These are phyloP conservation scores for Diaporthe vexans DNA, from an alignment of 2,329 filamentous ascomycete species.

Conservation along the genomic window DNA sequence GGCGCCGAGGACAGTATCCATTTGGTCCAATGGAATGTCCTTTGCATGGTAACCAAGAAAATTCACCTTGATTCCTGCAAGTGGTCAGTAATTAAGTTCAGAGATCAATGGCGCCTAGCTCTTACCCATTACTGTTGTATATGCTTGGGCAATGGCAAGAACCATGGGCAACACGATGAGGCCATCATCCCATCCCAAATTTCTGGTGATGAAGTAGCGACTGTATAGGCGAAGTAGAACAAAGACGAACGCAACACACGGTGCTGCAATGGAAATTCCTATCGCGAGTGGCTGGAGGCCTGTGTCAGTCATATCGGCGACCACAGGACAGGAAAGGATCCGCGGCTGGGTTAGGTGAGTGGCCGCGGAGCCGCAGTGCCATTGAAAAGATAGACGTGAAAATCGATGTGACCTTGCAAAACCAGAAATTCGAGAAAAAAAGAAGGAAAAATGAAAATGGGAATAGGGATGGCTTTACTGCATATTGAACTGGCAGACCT, in stretches of 20 bases:
- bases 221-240: conserved; percentile 31
- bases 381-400: conserved; percentile 6
- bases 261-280: conserved; percentile 31
- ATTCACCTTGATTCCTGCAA: conserved; percentile 25
- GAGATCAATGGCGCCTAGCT: no score
- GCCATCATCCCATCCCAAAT: conserved; percentile 32
- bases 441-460: background rate
- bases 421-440: background rate
- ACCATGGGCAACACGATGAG: conserved; percentile 33
- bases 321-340: conserved; percentile 8
- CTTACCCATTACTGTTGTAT: conserved; percentile 28
- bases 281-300: conserved; percentile 27
- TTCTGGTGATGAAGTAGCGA: conserved; percentile 33
- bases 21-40: conserved; percentile 42
- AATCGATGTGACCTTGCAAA: background rate
- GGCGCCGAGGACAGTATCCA: conserved; percentile 40
- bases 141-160: conserved; percentile 31
- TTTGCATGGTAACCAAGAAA: conserved; percentile 31
- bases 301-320: conserved; percentile 17
- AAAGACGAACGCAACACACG: conserved; percentile 32
- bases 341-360: conserved; percentile 20
- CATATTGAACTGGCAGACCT: background rate
- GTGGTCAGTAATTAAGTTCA: background rate
- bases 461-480: conserved; percentile 6
- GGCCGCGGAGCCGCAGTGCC: background rate